Evolutionary conservation across 495 filamentous ascomycete species (phyloP).

Genomic region (Aspergillus carlsbadensis): DNA sequence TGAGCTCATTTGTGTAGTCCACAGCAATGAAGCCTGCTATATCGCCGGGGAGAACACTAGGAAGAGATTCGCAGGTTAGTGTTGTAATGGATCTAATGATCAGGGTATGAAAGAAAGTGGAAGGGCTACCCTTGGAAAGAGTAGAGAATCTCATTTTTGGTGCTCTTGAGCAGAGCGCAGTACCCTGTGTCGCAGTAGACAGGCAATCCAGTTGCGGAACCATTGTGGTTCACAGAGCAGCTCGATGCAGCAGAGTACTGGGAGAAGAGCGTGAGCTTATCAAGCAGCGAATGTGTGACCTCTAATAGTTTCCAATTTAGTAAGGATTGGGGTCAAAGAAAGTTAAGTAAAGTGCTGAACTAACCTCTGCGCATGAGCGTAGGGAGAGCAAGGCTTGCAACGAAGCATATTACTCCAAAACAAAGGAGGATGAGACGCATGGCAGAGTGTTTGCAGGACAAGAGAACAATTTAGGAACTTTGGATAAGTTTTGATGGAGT

Average conservation of each 20-base stretch:
- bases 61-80: constrained; percentile 16
- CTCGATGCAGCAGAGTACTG: constrained; percentile 63
- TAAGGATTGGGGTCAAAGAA: not conserved
- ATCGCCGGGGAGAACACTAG: constrained; percentile 49
- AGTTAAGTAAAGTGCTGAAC: not conserved
- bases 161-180: constrained; percentile 54
- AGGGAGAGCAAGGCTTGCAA: not conserved
- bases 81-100: not conserved
- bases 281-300: not conserved
- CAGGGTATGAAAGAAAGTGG: not conserved
- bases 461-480: not conserved
- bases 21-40: constrained; percentile 60
- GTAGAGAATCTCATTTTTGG: constrained; percentile 47
- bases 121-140: constrained; percentile 51
- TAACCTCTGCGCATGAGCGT: not conserved
- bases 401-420: not conserved
- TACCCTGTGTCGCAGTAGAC: constrained; percentile 49
- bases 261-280: constrained; percentile 5
- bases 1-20: constrained; percentile 53
- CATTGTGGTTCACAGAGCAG: constrained; percentile 48
- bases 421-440: not conserved
- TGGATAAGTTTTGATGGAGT: too few relatives aligned
- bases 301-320: not conserved
- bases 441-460: not conserved
- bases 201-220: constrained; percentile 22